A percentile compares a stretch with the other conserved stretches of the same genome.
Evolutionary conservation across 192 early-diverging fungal genomes (phyloP).

Genomic region (Thamnidium elegans): DNA sequence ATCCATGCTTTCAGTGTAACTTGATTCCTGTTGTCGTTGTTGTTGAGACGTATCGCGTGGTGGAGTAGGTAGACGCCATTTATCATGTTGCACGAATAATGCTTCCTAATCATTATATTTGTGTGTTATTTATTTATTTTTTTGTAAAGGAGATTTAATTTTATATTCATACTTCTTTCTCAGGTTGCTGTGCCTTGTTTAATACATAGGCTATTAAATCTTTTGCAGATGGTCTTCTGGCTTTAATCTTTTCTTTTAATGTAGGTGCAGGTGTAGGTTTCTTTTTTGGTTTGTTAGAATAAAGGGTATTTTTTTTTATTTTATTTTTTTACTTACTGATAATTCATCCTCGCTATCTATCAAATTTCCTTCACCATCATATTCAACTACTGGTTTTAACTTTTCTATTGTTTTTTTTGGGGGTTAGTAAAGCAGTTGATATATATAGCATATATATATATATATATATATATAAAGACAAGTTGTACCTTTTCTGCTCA

Average conservation of each 20-base stretch:
- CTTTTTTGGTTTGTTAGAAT: background rate
- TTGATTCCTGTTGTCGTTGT: background rate
- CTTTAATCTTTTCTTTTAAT: constrained; percentile 3
- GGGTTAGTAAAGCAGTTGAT: no score
- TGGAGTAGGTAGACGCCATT: constrained; percentile 23
- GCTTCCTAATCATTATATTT: background rate
- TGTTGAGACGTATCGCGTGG: constrained; percentile 11
- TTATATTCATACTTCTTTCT: background rate
- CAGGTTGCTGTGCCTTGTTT: constrained; percentile 6
- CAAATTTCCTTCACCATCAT: constrained; percentile 5
- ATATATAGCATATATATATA: no score
- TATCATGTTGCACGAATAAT: background rate
- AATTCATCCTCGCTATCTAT: constrained; percentile 12
- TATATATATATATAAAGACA: constrained; percentile 4
- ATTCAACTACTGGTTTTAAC: background rate
- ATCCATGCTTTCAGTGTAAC: background rate
- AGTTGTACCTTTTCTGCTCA: background rate
- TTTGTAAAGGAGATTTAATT: no score
- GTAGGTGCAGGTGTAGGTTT: background rate
- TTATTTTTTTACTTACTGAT: background rate
- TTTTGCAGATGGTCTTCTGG: constrained; percentile 2
- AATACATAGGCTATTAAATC: constrained; percentile 14
- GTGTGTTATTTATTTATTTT: background rate
- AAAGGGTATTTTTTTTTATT: background rate
- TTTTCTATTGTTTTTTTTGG: background rate